These are phyloP conservation scores for Epichloe typhina DNA, from an alignment of 2,329 filamentous ascomycete genomes.

Conservation along the genomic window DNA sequence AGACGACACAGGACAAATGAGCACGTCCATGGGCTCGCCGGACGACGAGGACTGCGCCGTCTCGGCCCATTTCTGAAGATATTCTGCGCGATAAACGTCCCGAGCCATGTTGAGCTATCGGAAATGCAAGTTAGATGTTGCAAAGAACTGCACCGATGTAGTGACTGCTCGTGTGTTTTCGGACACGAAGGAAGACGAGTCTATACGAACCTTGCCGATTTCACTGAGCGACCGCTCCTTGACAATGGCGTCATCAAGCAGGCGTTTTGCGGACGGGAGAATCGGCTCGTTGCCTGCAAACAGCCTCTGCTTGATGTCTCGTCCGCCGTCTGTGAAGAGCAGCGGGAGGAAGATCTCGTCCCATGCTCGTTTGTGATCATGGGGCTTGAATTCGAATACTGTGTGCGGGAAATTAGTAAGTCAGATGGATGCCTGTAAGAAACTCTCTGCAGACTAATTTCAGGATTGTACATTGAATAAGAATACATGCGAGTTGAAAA, in stretches of 20 bases:
- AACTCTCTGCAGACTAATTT: too few relatives aligned
- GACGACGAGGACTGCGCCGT: slow-evolving; percentile 15
- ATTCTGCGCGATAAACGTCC: slow-evolving; percentile 25
- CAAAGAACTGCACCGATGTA: too few relatives aligned
- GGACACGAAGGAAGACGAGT: too few relatives aligned
- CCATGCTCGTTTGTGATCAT: slow-evolving; percentile 6
- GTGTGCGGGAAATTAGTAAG: background rate
- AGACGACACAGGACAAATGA: slow-evolving; percentile 46
- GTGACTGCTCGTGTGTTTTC: too few relatives aligned
- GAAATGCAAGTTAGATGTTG: background rate
- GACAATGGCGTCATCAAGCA: slow-evolving; percentile 32
- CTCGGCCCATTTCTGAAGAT: slow-evolving; percentile 24
- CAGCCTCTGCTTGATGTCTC: slow-evolving; percentile 37
- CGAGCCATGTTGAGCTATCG: slow-evolving; percentile 21
- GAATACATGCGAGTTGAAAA: too few relatives aligned
- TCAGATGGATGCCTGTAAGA: too few relatives aligned
- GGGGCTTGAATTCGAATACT: slow-evolving; percentile 6
- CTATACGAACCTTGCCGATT: slow-evolving; percentile 24
- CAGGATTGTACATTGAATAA: too few relatives aligned
- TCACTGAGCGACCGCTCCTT: slow-evolving; percentile 33
- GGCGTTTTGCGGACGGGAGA: slow-evolving; percentile 36
- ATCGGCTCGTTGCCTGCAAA: slow-evolving; percentile 42
- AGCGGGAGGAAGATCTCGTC: slow-evolving; percentile 26
- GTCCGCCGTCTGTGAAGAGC: slow-evolving; percentile 48
- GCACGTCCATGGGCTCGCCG: slow-evolving; percentile 37